phyloP scores from a whole-genome alignment of 257 asterid species.

The Capsicum rhomboideum region DNA sequence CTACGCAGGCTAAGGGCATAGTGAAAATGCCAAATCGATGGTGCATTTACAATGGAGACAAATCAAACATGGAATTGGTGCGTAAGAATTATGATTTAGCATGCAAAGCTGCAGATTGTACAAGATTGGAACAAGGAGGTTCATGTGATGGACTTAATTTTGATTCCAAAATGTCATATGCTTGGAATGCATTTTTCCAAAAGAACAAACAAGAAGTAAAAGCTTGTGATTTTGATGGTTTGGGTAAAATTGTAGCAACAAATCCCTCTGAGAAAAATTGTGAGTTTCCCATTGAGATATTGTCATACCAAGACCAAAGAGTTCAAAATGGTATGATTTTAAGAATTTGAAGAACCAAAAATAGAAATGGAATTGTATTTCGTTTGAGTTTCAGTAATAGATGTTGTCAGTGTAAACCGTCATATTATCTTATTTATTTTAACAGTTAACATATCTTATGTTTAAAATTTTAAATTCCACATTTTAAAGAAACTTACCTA shows the following conservation, averaged over 20 bases:
- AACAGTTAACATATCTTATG: neutral
- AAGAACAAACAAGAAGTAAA: conserved; percentile 8
- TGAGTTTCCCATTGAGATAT: conserved; percentile 16
- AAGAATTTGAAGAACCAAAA: neutral
- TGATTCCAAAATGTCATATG: conserved; percentile 30
- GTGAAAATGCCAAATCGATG: conserved; percentile 26
- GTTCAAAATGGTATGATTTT: neutral
- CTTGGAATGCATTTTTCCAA: conserved; percentile 41
- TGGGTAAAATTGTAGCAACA: conserved; percentile 17
- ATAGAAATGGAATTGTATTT: neutral
- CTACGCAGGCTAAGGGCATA: conserved; percentile 30
- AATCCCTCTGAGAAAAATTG: conserved; percentile 24
- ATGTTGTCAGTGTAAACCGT: neutral
- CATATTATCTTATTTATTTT: neutral
- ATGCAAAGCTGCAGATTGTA: conserved; percentile 29
- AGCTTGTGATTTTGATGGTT: conserved; percentile 22
- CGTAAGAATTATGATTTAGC: neutral
- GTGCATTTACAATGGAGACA: conserved; percentile 19
- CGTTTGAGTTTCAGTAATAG: neutral
- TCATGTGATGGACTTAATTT: conserved; percentile 23
- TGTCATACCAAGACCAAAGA: neutral
- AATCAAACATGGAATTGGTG: neutral
- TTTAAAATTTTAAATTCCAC: too few relatives aligned
- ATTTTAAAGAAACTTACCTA: neutral
- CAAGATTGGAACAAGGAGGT: conserved; percentile 25